Evolutionary conservation across 805 yeast species (phyloP), one percentile per base, ranked within the genome.

Genomic region (Phaffomyces antillensis): DNA sequence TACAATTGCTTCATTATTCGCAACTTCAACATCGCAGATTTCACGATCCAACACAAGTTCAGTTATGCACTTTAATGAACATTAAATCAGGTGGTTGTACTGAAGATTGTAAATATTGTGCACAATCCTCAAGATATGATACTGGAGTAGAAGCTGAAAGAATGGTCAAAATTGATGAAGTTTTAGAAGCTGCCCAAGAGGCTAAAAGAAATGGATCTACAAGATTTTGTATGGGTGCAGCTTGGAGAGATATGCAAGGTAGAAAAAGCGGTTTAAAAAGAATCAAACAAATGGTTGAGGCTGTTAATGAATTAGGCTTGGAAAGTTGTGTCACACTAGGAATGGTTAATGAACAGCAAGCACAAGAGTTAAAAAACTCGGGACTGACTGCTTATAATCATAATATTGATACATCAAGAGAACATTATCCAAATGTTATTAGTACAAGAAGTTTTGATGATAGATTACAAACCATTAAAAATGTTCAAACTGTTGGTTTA

Each of bases 221-320:
- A 0, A 69, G 93, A 51, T 85, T 85, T 58, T 85, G 93, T 59
- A 76, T 85, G 80, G 93, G 93, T 39, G 87, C 91, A 11, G 93
- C 93, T 2, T 86, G 91, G 93, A 73, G 93, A 60, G 91, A 83
- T 49, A 85, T 85, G 93, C 67, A 68, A 40, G 91, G 93, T 16
- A 68, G 93, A 40, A 84, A 82, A 60, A 73, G 79, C 16, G 87
- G 83, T 1, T 58, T 85, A 49, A 75, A 72, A 47, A 75, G 68
- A 49, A 82, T 85, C 45, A 66, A 76, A 24, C 75, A 76, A 41
- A 84, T 85, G 90, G 80, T 85, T 31, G 59, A 66, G 26, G 73
- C 67, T 45, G 81, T 85, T 41, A 79, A 82, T 54, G 80, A 75
- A 23, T 61, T 85, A 60, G 79, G 81, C 0, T 67, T 86, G 77